Base-by-base conservation (phyloP, 2,329 filamentous ascomycete species). In the Pseudogymnoascus sp. region DNA sequence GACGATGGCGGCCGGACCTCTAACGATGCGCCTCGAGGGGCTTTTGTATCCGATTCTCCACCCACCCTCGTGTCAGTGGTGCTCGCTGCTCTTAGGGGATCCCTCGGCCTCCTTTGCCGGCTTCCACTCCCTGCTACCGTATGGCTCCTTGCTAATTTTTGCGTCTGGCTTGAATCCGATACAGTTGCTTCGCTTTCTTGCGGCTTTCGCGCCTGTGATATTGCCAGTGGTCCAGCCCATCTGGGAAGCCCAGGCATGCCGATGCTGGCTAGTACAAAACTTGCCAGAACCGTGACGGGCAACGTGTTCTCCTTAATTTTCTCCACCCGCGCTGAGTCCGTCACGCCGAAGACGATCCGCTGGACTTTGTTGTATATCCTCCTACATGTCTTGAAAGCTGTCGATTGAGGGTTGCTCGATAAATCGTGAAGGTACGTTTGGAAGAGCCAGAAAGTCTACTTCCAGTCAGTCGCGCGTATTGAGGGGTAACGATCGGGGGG, bases 341-440 rank as follows among this genome's bases (percentile, higher is more conserved):
- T 82, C 23, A 89, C 81, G 19, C 90, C 90, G 75, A 95, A 95
- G 25, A 95, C 90, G 70, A 95, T 91, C 75, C 91, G 87, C 76
- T 95, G 90, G 41, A 95, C 90, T 76, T 91, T 92, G 77, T 95
- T 95, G 79, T 93, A 93, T 69, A 95, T 86, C 72, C 91, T 82
- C 65, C 90, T 85, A 73, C 90, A 93, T 61, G 89, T 93, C 77
- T 90, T 88, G 78, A 95, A 95, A 61, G 89, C 83, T 71, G 87
- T 85, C 66, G 89, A 88, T 73, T 89, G 88, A 2, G 90, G 90
- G 65, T 89, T 90, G 45, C 72, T 83, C 63, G 89, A 84, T 67
- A 95, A 85, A 74, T 95, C 91, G 79, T 90, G 88, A 31, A 95
- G 84, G 73, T 95, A 93, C 4, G 90, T 93, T 77, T 95, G 90